Conservation (phyloP, 805 yeast species). For the Teunomyces pallodes region DNA sequence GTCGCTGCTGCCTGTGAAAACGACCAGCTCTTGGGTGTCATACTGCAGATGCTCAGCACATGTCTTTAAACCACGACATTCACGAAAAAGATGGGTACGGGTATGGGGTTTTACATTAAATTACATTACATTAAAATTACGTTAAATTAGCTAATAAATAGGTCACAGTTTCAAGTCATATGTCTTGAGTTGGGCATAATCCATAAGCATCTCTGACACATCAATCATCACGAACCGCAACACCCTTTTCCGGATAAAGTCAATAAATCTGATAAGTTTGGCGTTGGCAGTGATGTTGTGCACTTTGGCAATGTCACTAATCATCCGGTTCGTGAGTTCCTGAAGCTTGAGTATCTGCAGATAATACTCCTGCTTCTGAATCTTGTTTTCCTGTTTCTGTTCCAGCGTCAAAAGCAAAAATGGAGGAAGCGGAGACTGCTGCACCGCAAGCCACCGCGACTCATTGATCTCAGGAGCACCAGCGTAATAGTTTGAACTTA, state of each 20-base stretch:
- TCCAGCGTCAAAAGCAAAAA: slow-evolving; percentile 12
- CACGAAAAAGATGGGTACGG: neutral
- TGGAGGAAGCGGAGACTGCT: slow-evolving; percentile 10
- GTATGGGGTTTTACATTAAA: neutral
- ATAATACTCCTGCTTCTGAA: slow-evolving; percentile 35
- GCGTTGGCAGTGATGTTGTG: slow-evolving; percentile 12
- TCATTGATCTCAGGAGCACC: slow-evolving; percentile 9
- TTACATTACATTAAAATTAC: neutral
- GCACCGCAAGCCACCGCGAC: slow-evolving; percentile 7
- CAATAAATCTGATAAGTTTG: slow-evolving; percentile 28
- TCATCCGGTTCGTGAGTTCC: slow-evolving; percentile 12
- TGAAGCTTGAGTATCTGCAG: slow-evolving; percentile 21
- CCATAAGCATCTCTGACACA: slow-evolving; percentile 32
- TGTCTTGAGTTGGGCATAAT: slow-evolving; percentile 26
- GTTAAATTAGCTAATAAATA: neutral
- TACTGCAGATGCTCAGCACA: slow-evolving; percentile 85
- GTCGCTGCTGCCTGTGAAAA: slow-evolving; percentile 99
- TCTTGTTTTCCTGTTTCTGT: slow-evolving; percentile 31
- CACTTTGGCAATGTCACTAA: slow-evolving; percentile 7
- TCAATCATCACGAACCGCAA: slow-evolving; percentile 39
- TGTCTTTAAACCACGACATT: slow-evolving; percentile 40
- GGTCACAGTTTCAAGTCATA: slow-evolving; percentile 1
- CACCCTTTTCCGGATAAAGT: slow-evolving; percentile 32
- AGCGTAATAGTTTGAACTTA: slow-evolving; percentile 10
- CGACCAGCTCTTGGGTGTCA: slow-evolving; percentile 85